phyloP scores from a whole-genome alignment of 2,329 filamentous ascomycete genomes.

The Nemania sp. region DNA sequence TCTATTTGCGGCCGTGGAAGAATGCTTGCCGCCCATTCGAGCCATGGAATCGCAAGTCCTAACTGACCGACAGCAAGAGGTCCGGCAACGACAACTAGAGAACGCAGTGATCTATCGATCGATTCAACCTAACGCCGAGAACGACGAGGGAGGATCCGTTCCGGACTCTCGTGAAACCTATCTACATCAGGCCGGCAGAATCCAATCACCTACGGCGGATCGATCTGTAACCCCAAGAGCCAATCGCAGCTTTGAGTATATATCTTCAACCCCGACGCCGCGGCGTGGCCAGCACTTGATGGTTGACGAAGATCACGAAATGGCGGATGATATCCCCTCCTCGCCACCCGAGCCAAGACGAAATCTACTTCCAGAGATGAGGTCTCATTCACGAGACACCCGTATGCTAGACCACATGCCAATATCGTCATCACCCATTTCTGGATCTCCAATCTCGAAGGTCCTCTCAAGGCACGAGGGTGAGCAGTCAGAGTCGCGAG shows the following conservation, averaged over 20 bases:
- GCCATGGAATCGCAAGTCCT: constrained; percentile 69
- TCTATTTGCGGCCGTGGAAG: constrained; percentile 70
- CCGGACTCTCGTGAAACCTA: background rate
- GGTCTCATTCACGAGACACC: constrained; percentile 50
- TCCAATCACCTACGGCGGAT: constrained; percentile 19
- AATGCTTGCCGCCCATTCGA: constrained; percentile 54
- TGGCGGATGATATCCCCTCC: constrained; percentile 57
- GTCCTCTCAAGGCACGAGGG: background rate
- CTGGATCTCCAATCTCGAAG: constrained; percentile 48
- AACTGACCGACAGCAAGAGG: constrained; percentile 79
- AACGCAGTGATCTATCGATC: constrained; percentile 69
- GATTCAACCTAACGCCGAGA: constrained; percentile 57
- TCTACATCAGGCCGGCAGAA: constrained; percentile 8
- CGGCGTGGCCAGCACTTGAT: constrained; percentile 56
- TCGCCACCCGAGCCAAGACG: constrained; percentile 60
- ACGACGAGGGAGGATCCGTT: constrained; percentile 23
- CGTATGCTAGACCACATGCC: constrained; percentile 50
- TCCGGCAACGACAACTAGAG: constrained; percentile 72
- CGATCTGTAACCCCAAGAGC: constrained; percentile 51
- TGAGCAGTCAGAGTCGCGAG: background rate
- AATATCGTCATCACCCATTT: constrained; percentile 39
- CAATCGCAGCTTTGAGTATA: constrained; percentile 49
- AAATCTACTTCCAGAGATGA: constrained; percentile 57
- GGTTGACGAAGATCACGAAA: constrained; percentile 49
- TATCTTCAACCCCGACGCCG: constrained; percentile 64